Base-by-base conservation (phyloP, 768 basidiomycete genomes). In the Phlebiopsis gigantea region DNA sequence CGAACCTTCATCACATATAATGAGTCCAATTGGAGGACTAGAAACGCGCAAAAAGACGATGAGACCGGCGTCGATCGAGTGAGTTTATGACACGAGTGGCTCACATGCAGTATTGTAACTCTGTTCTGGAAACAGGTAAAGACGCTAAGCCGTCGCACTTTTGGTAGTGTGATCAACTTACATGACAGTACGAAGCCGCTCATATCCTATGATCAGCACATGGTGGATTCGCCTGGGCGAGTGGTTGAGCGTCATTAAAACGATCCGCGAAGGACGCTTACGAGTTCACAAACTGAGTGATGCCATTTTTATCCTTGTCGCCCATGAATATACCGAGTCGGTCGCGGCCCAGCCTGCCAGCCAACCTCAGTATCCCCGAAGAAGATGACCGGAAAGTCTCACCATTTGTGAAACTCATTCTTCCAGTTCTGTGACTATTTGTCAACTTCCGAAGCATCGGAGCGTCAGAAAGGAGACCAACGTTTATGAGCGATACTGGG, bases 351-450 rank as follows among this genome's bases (percentile, higher is more conserved):
- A 83, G 68, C 82, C 81, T 82, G 48, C 5, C 8, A 2, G 5
- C 5, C 17, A 15, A 30, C 56, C 5, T 34, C 28, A 46, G 15
- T 44, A 8, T 25, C 19, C 1, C 28, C 28, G 39, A 3, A 28
- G 15, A 50, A 17, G 17, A n/a, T 30, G 69, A 14, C 78, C 86
- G 28, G 14, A 29, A 22, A 39, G 34, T 17, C 54, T 19, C 74
- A 84, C 95, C 97, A 99, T 74, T 98, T 98, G 63, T 87, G 79
- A 66, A 99, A 93, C 69, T 99, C 97, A 42, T 84, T 85, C 68
- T 84, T 88, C 97, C 97, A 99, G 67, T 98, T 98, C 87, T 96
- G 66, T 0, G 17, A 26, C 30, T 14, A 26, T 17, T n/a, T 31
- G 34, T 48, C 43, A 52, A n/a, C 26, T 9, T 39, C 34, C 21